Evolutionary conservation across 139 green algal species (phyloP).

Genomic region (Coccomyxa sp.): DNA sequence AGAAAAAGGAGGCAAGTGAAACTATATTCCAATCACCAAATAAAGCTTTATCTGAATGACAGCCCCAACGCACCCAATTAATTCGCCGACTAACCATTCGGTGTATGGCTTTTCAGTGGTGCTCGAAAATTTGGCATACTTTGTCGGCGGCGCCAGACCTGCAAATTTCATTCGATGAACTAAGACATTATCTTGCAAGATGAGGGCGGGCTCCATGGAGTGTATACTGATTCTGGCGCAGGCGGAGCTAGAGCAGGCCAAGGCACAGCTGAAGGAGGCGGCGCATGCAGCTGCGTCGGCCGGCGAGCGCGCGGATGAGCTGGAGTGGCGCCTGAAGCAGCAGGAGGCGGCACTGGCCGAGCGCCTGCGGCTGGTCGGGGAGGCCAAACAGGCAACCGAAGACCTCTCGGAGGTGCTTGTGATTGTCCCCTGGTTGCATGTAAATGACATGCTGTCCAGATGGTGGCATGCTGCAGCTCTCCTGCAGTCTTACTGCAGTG

Average conservation of each 20-base stretch:
- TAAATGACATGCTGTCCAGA: background rate
- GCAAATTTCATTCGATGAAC: too few species aligned
- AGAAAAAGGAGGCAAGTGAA: too few species aligned
- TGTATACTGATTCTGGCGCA: background rate
- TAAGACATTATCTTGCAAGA: too few species aligned
- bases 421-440: background rate
- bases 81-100: too few species aligned
- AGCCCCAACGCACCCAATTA: too few species aligned
- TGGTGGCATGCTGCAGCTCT: background rate
- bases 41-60: too few species aligned
- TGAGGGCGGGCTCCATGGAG: too few species aligned
- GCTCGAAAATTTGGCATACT: too few species aligned
- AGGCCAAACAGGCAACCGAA: background rate
- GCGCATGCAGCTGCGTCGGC: background rate
- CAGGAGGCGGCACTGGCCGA: background rate
- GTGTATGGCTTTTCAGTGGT: too few species aligned
- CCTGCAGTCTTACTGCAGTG: background rate
- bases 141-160: too few species aligned
- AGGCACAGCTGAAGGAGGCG: background rate
- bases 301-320: background rate
- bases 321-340: background rate
- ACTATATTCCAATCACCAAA: too few species aligned
- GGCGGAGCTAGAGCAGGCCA: background rate
- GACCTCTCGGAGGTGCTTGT: background rate
- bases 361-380: background rate